These are phyloP conservation scores for Gloeostereum incarnatum DNA, from an alignment of 768 basidiomycete genomes.

Conservation along the genomic window DNA sequence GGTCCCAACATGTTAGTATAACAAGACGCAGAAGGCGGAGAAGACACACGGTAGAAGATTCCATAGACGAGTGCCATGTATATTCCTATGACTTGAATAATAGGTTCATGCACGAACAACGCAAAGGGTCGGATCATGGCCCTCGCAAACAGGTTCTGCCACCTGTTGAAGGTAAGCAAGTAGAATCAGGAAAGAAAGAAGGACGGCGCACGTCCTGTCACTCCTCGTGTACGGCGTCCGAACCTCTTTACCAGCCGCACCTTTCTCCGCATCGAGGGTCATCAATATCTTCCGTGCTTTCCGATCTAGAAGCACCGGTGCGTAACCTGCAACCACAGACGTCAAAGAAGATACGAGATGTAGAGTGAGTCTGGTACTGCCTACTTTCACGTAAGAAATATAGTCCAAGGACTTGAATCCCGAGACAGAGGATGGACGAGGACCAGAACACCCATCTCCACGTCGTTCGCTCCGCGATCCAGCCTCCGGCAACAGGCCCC, in stretches of 20 bases:
- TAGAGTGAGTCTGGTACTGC: slow-evolving; percentile 10
- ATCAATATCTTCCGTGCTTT: slow-evolving; percentile 40
- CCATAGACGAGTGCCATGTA: slow-evolving; percentile 72
- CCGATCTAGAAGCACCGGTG: slow-evolving; percentile 33
- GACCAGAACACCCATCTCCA: slow-evolving; percentile 82
- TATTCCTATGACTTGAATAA: slow-evolving; percentile 55
- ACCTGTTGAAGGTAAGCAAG: slow-evolving; percentile 23
- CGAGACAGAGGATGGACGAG: slow-evolving; percentile 45
- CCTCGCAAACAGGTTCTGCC: slow-evolving; percentile 38
- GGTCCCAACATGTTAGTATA: background rate
- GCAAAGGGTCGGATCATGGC: slow-evolving; percentile 62
- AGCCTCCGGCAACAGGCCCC: slow-evolving; percentile 55
- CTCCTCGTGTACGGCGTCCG: slow-evolving; percentile 36
- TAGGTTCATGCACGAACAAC: slow-evolving; percentile 51
- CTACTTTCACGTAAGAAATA: slow-evolving; percentile 56
- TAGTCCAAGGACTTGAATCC: slow-evolving; percentile 45
- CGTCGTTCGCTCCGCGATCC: slow-evolving; percentile 52
- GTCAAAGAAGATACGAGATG: slow-evolving; percentile 15
- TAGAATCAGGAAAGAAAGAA: background rate
- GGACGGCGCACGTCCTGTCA: slow-evolving; percentile 24
- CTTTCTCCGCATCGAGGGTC: slow-evolving; percentile 40
- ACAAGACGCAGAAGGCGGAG: slow-evolving; percentile 1
- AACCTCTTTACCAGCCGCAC: slow-evolving; percentile 18
- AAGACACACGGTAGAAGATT: slow-evolving; percentile 38
- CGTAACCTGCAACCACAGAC: slow-evolving; percentile 25